Conservation (phyloP, 306 rosid species). For the Prosopis cineraria region DNA sequence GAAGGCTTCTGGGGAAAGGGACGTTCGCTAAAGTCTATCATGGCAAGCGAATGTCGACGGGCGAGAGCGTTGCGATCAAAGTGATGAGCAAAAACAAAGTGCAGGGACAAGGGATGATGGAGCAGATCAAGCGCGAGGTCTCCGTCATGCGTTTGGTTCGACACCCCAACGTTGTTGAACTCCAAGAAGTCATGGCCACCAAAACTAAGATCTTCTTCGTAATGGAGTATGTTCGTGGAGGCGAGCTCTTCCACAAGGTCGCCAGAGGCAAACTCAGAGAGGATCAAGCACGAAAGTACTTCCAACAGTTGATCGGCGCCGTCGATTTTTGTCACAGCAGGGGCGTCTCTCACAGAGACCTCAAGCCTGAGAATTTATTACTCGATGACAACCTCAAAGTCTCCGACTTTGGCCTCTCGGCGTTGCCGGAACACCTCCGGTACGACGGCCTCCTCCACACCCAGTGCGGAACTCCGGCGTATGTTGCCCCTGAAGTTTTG, state of each 20-base stretch:
- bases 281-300: conserved; percentile 67
- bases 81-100: conserved; percentile 68
- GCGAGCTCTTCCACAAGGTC: conserved; percentile 76
- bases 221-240: conserved; percentile 81
- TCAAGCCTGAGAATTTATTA: conserved; percentile 78
- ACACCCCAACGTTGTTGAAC: conserved; percentile 74
- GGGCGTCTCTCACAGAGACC: conserved; percentile 77
- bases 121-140: conserved; percentile 80
- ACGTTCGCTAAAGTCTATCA: conserved; percentile 82
- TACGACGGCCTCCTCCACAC: conserved; percentile 79
- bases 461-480: conserved; percentile 90
- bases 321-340: conserved; percentile 84
- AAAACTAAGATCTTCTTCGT: conserved; percentile 73
- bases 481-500: conserved; percentile 76
- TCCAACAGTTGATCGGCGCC: conserved; percentile 76
- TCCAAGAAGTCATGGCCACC: conserved; percentile 80
- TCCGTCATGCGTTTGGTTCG: conserved; percentile 67
- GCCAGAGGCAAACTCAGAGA: conserved; percentile 64
- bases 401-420: conserved; percentile 78
- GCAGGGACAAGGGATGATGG: conserved; percentile 71
- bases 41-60: conserved; percentile 50
- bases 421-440: conserved; percentile 71
- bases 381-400: conserved; percentile 72
- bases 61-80: conserved; percentile 76
- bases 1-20: conserved; percentile 71